Evolutionary conservation across 1,139 yeast species (phyloP).

Genomic region (Debaryomyces sp.): DNA sequence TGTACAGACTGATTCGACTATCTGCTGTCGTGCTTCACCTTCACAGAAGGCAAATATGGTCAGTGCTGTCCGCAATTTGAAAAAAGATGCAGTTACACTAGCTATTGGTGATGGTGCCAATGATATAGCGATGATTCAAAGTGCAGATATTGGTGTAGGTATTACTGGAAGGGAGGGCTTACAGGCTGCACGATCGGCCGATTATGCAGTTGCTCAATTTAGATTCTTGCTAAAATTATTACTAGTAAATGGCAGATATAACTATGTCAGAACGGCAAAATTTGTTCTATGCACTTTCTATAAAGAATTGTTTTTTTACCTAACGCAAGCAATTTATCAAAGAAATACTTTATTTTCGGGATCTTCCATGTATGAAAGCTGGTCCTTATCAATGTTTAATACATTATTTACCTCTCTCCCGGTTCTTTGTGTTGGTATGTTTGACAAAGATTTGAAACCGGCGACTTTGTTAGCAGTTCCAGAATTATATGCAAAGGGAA

Average conservation of each 20-base stretch:
- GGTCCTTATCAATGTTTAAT: constrained; percentile 97
- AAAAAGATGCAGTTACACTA: constrained; percentile 72
- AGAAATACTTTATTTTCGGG: constrained; percentile 89
- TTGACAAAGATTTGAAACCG: constrained; percentile 88
- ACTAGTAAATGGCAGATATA: constrained; percentile 94
- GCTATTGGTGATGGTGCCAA: constrained; percentile 99
- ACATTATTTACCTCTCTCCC: constrained; percentile 93
- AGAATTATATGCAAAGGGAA: constrained; percentile 79
- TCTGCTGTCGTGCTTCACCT: constrained; percentile 96
- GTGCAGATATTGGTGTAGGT: constrained; percentile 97
- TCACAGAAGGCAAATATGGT: constrained; percentile 95
- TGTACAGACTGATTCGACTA: constrained; percentile 84
- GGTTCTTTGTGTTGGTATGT: constrained; percentile 91
- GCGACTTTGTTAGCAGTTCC: constrained; percentile 91
- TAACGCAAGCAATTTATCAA: constrained; percentile 88
- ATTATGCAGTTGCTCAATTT: constrained; percentile 94
- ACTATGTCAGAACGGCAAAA: constrained; percentile 87
- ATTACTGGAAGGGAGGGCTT: constrained; percentile 96
- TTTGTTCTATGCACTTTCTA: constrained; percentile 93
- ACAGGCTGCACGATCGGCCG: constrained; percentile 95
- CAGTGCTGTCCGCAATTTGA: constrained; percentile 65
- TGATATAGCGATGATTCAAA: constrained; percentile 98
- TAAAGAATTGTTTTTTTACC: constrained; percentile 86
- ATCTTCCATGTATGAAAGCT: constrained; percentile 87
- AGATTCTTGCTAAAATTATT: constrained; percentile 78